Evolutionary conservation across 2,329 filamentous ascomycete genomes (phyloP).

Genomic region (Beauveria caledonica): DNA sequence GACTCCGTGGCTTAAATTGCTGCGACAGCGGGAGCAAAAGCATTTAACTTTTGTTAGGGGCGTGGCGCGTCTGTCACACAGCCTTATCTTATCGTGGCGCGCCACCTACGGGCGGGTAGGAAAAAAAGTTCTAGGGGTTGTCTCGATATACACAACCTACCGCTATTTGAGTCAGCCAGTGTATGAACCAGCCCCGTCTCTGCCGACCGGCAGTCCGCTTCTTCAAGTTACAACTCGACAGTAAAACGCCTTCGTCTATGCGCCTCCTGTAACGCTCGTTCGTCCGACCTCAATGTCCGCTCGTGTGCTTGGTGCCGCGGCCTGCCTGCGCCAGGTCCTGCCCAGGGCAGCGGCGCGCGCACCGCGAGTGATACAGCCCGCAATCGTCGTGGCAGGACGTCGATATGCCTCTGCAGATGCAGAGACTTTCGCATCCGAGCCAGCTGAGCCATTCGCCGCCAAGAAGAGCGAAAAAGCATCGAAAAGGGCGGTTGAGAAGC

Average conservation of each 20-base stretch:
- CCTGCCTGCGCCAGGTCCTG: constrained; percentile 3
- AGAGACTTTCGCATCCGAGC: constrained; percentile 5
- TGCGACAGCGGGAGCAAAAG: not conserved
- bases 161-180: not conserved
- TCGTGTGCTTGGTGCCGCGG: not conserved
- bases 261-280: not conserved
- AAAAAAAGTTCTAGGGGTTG: constrained; percentile 5
- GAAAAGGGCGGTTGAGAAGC: constrained; percentile 38
- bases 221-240: not conserved
- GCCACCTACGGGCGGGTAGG: not conserved
- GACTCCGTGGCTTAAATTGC: not conserved
- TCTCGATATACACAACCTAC: not conserved
- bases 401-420: constrained; percentile 12
- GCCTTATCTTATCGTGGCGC: constrained; percentile 8
- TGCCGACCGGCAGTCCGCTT: not conserved
- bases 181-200: not conserved
- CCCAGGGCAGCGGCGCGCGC: not conserved
- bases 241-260: not conserved
- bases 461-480: constrained; percentile 21
- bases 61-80: constrained; percentile 7
- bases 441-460: constrained; percentile 13
- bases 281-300: constrained; percentile 1
- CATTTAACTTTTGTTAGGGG: not conserved
- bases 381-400: constrained; percentile 9
- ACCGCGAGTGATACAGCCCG: not conserved